Conservation (phyloP, 768 basidiomycete species). For the Rhodocollybia butyracea region DNA sequence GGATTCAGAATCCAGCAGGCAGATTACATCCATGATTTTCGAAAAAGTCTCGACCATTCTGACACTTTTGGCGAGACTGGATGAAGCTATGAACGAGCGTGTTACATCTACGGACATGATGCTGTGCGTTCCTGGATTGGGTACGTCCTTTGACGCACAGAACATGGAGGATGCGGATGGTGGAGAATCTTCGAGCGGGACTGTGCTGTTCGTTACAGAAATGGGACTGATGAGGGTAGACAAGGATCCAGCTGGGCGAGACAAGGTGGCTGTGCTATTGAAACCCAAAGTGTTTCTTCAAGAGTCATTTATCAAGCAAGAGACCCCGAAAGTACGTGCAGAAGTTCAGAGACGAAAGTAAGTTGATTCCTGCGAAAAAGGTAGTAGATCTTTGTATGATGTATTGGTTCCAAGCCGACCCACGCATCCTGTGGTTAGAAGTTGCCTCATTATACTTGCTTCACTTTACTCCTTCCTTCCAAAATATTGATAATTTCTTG, state of each 20-base stretch:
- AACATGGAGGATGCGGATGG: background rate
- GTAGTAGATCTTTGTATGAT: too few species aligned
- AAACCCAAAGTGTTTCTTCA: background rate
- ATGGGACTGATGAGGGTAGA: background rate
- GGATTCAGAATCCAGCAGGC: background rate
- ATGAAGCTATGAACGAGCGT: background rate
- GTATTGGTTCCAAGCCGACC: too few species aligned
- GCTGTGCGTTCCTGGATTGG: background rate
- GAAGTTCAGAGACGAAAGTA: too few species aligned
- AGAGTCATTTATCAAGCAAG: background rate
- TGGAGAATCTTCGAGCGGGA: background rate
- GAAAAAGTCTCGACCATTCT: background rate
- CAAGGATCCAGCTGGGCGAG: background rate
- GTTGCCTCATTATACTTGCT: too few species aligned
- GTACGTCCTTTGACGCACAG: background rate
- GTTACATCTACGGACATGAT: background rate
- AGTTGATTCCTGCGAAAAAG: too few species aligned
- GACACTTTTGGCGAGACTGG: background rate
- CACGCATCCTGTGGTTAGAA: too few species aligned
- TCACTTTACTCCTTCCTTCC: background rate
- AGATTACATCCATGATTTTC: background rate
- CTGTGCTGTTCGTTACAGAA: background rate
- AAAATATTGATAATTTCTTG: too few species aligned
- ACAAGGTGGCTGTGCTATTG: background rate
- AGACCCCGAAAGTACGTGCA: too few species aligned